Evolutionary conservation across 805 yeast species (phyloP), one percentile per base, ranked within the genome.

Genomic region (Candida silvicultrix): DNA sequence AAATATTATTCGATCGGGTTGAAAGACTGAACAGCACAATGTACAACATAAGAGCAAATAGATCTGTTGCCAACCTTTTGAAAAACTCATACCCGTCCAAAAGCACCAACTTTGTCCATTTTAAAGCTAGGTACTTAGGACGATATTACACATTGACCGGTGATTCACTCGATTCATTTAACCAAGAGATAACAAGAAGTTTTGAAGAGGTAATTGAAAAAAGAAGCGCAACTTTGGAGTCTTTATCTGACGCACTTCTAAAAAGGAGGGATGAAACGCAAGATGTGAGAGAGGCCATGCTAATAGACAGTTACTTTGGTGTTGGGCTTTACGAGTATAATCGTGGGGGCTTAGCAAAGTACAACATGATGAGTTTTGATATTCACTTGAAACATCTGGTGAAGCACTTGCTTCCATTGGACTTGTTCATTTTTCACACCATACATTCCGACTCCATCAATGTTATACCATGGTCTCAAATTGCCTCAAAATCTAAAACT

Each of bases 291-390:
- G 61, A 63, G 5, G 38, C 38, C 10, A 35, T 51, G 5, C 56
- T 67, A 43, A 61, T 72, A 38, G 78, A 76, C 36, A 49, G 69
- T 4, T 55, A 72, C 6, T 37, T 72, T 9, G 78, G 80, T 1
- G 68, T 62, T 10, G 54, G 74, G 16, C 48, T 72, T 1, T 52
- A 61, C 46, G 63, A 60, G 25, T 60, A 56, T 44, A 48, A 53
- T n/a, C 40, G 44, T 1, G 44, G 49, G 11, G 34, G 55, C 43
- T 12, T 49, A 29, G 10, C 45, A 16, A 15, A 54, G 6, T 48
- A 50, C 19, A 18, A 31, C 9, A 14, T 44, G 5, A 31, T 59
- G 22, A 40, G 47, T 35, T 43, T 48, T 44, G 43, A 54, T 38
- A 36, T 45, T 40, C 45, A 65, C 36, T 23, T 59, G 20, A 36